These are phyloP conservation scores for Carallia pectinifolia DNA, from an alignment of 345 rosid genomes.

Conservation along the genomic window DNA sequence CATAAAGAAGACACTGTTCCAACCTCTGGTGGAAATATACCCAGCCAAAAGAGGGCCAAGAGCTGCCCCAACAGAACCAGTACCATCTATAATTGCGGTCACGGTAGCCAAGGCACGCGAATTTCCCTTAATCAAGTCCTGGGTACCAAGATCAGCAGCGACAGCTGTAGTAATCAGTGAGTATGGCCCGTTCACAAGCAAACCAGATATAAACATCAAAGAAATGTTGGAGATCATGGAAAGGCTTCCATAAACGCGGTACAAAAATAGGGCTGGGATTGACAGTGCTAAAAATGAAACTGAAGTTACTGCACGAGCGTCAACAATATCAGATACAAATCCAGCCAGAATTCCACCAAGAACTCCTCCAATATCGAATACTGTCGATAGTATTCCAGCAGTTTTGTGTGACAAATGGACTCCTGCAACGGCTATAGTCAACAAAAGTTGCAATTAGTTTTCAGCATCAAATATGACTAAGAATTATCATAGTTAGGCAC, in stretches of 20 bases:
- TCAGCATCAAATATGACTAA: background rate
- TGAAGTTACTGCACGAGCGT: constrained; percentile 80
- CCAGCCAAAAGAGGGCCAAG: constrained; percentile 88
- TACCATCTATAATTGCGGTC: constrained; percentile 88
- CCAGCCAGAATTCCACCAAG: constrained; percentile 80
- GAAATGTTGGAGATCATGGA: constrained; percentile 54
- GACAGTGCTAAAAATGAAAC: constrained; percentile 63
- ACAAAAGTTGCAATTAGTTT: constrained; percentile 13
- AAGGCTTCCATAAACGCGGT: constrained; percentile 64
- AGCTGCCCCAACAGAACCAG: constrained; percentile 94
- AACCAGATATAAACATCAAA: constrained; percentile 73
- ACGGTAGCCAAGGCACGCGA: constrained; percentile 87
- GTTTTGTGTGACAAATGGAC: constrained; percentile 73
- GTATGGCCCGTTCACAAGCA: constrained; percentile 86
- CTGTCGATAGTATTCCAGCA: constrained; percentile 78
- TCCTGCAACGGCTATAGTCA: constrained; percentile 73
- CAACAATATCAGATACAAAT: constrained; percentile 65
- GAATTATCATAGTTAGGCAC: too few relatives aligned
- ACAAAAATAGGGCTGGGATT: constrained; percentile 63
- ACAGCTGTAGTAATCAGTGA: constrained; percentile 91
- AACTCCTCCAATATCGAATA: constrained; percentile 87
- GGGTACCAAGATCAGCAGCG: constrained; percentile 95
- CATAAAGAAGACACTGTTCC: constrained; percentile 85
- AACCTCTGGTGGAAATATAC: constrained; percentile 71
- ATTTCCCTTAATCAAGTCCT: constrained; percentile 65